Conservation (phyloP, 495 filamentous ascomycete genomes). For the Penicillium paradoxum region DNA sequence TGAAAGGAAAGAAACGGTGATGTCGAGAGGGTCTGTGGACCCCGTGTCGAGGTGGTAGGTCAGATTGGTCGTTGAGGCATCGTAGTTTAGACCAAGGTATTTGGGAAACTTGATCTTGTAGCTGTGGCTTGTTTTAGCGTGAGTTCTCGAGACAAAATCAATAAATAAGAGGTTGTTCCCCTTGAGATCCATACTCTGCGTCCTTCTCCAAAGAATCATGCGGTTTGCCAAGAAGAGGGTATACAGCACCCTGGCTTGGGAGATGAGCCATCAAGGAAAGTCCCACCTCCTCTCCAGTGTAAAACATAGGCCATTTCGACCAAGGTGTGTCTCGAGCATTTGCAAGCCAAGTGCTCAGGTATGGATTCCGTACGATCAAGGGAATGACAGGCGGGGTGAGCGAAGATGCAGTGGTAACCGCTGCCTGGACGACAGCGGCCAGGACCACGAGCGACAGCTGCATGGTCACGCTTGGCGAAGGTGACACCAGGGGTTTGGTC, state of each 20-base stretch:
- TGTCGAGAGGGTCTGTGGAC: slow-evolving; percentile 39
- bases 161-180: not conserved
- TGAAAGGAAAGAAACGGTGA: slow-evolving; percentile 83
- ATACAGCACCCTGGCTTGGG: slow-evolving; percentile 65
- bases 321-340: slow-evolving; percentile 79
- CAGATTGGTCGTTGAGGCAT: slow-evolving; percentile 89
- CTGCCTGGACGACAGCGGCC: slow-evolving; percentile 34
- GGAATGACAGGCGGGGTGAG: slow-evolving; percentile 79
- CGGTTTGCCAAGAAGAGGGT: slow-evolving; percentile 79
- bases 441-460: slow-evolving; percentile 32
- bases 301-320: slow-evolving; percentile 93
- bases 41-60: slow-evolving; percentile 64
- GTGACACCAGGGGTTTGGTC: not conserved
- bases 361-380: slow-evolving; percentile 85
- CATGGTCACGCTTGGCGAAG: slow-evolving; percentile 23
- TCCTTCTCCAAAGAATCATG: slow-evolving; percentile 65
- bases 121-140: slow-evolving; percentile 17
- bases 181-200: slow-evolving; percentile 38
- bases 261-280: slow-evolving; percentile 76
- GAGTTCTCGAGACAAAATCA: not conserved
- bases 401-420: slow-evolving; percentile 36
- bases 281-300: slow-evolving; percentile 79
- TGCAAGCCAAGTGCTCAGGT: slow-evolving; percentile 82
- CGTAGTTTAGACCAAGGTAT: slow-evolving; percentile 77
- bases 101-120: slow-evolving; percentile 65